A percentile compares a stretch with the other conserved stretches of the same genome.
These are phyloP conservation scores for Acacia crassicarpa DNA, from an alignment of 306 rosid genomes.

Conservation along the genomic window DNA sequence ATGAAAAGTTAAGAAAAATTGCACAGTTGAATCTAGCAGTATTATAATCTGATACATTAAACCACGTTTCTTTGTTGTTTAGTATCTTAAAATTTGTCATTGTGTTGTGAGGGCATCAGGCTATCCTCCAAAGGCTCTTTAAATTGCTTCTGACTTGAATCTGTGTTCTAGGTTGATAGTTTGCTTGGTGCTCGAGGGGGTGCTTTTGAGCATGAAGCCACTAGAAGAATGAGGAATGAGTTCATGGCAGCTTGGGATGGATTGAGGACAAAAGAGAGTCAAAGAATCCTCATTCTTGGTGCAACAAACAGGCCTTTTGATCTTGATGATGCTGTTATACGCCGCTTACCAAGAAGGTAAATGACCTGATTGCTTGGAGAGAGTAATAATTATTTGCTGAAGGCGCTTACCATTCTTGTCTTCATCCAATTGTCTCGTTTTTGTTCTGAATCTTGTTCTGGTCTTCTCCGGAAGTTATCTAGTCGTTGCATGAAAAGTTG, in stretches of 20 bases:
- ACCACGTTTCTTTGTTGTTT: too few species aligned
- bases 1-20: neutral
- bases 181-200: conserved; percentile 99
- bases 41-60: too few species aligned
- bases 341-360: conserved; percentile 97
- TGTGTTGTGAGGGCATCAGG: neutral
- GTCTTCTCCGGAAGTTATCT: neutral
- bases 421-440: neutral
- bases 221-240: conserved; percentile 99
- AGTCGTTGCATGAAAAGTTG: neutral
- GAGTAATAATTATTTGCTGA: conserved; percentile 13
- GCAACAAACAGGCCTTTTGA: conserved; percentile 98
- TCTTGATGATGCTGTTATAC: conserved; percentile 97
- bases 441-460: neutral
- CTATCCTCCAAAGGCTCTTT: neutral
- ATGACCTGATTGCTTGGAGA: neutral
- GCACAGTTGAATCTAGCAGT: neutral
- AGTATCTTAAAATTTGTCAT: neutral
- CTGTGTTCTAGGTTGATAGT: conserved; percentile 76
- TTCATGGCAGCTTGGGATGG: conserved; percentile 99
- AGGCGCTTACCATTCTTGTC: neutral
- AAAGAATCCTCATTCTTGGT: conserved; percentile 92
- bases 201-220: conserved; percentile 94
- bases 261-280: conserved; percentile 90
- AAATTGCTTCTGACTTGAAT: conserved; percentile 32